These are phyloP conservation scores for Coprinopsis cinerea DNA, from an alignment of 768 basidiomycete genomes.

Conservation along the genomic window DNA sequence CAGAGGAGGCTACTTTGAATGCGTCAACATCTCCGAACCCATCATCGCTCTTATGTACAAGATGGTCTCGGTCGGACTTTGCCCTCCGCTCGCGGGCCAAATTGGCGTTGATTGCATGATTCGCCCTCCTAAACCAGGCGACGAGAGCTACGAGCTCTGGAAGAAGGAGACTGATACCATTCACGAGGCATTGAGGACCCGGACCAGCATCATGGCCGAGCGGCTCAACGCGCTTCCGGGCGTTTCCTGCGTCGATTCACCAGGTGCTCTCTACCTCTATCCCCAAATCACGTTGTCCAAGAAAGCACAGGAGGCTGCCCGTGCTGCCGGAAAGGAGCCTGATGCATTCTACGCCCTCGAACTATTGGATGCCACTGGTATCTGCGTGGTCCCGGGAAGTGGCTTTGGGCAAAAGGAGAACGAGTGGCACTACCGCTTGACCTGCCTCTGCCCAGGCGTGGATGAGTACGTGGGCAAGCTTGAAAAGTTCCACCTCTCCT, in stretches of 20 bases:
- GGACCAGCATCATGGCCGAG: slow-evolving; percentile 67
- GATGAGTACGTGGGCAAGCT: slow-evolving; percentile 88
- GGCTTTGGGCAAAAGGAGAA: slow-evolving; percentile 94
- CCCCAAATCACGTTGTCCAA: slow-evolving; percentile 73
- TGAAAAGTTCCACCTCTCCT: slow-evolving; percentile 42
- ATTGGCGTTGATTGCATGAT: slow-evolving; percentile 93
- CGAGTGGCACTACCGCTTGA: slow-evolving; percentile 87
- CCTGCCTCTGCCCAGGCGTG: slow-evolving; percentile 90
- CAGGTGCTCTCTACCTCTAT: slow-evolving; percentile 93
- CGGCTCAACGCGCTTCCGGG: slow-evolving; percentile 81
- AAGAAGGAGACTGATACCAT: slow-evolving; percentile 78
- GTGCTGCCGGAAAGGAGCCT: slow-evolving; percentile 66
- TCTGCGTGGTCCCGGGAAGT: slow-evolving; percentile 89
- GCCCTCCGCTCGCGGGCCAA: slow-evolving; percentile 87
- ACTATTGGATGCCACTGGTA: slow-evolving; percentile 83
- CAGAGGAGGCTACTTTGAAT: slow-evolving; percentile 96
- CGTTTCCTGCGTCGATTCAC: slow-evolving; percentile 84
- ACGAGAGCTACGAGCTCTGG: slow-evolving; percentile 74
- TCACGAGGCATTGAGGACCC: slow-evolving; percentile 64
- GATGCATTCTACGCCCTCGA: slow-evolving; percentile 86
- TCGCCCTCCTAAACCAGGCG: slow-evolving; percentile 76
- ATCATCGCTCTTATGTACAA: slow-evolving; percentile 90
- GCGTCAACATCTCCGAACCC: slow-evolving; percentile 71
- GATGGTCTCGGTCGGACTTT: slow-evolving; percentile 87
- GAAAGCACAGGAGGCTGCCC: slow-evolving; percentile 69